These are phyloP conservation scores for Penicillium antarcticum DNA, from an alignment of 495 filamentous ascomycete genomes.

Conservation along the genomic window DNA sequence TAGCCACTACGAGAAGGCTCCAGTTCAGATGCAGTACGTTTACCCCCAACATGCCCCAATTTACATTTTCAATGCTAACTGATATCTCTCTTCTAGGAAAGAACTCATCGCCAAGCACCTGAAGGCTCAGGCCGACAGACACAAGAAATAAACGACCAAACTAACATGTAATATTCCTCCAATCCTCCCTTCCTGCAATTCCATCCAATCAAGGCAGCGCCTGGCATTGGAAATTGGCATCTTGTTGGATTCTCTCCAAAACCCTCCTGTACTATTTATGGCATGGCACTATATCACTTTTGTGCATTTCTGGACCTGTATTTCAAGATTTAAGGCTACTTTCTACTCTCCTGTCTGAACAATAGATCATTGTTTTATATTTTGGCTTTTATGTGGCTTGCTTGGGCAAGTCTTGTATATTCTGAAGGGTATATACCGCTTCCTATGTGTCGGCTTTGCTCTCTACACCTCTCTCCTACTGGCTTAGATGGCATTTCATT, in stretches of 20 bases:
- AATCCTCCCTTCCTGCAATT: background rate
- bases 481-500: too few species aligned
- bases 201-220: constrained; percentile 7
- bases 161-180: constrained; percentile 17
- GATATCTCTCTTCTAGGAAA: constrained; percentile 51
- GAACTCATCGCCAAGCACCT: constrained; percentile 85
- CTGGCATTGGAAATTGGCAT: background rate
- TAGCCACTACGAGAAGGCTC: constrained; percentile 85
- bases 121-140: constrained; percentile 76
- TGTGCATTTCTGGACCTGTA: constrained; percentile 22
- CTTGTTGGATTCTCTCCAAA: constrained; percentile 7
- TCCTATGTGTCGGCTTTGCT: background rate
- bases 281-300: constrained; percentile 23
- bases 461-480: background rate
- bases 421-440: too few species aligned
- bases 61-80: constrained; percentile 9
- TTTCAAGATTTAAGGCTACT: constrained; percentile 24
- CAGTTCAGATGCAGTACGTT: constrained; percentile 84
- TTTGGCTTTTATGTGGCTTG: background rate
- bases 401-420: too few species aligned
- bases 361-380: constrained; percentile 17
- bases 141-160: constrained; percentile 54
- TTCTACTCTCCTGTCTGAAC: constrained; percentile 32
- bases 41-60: background rate
- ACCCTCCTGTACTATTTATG: constrained; percentile 17